Conservation (phyloP, 495 filamentous ascomycete species). For the Hyaloscypha hepaticicola region DNA sequence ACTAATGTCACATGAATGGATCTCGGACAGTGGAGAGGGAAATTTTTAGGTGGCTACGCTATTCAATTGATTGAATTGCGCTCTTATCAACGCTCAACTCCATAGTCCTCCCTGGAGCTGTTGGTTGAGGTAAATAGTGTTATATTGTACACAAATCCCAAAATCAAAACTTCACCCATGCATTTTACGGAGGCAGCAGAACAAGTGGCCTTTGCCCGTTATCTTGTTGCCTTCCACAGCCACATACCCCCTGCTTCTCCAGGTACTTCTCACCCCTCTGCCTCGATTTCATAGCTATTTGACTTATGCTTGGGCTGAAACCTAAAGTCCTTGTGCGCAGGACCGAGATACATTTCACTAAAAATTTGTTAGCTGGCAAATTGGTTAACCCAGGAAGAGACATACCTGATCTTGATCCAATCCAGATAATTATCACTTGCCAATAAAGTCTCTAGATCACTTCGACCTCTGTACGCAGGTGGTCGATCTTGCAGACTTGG, state of each 20-base stretch:
- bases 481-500: slow-evolving; percentile 85
- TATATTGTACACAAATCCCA: too few species aligned
- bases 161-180: too few species aligned
- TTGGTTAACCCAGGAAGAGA: slow-evolving; percentile 17
- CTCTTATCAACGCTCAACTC: too few species aligned
- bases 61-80: too few species aligned
- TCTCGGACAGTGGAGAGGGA: too few species aligned
- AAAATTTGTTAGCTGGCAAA: slow-evolving; percentile 19
- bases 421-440: slow-evolving; percentile 88
- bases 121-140: too few species aligned
- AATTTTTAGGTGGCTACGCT: too few species aligned
- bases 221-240: neutral
- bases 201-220: neutral
- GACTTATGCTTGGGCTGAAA: slow-evolving; percentile 99
- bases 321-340: slow-evolving; percentile 82
- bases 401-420: slow-evolving; percentile 98
- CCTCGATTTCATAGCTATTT: slow-evolving; percentile 69
- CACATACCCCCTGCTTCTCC: neutral
- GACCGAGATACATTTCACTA: slow-evolving; percentile 97
- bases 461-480: slow-evolving; percentile 75
- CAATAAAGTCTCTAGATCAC: slow-evolving; percentile 89
- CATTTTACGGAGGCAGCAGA: too few species aligned
- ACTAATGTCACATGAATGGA: too few species aligned
- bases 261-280: slow-evolving; percentile 45
- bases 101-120: too few species aligned